Conservation (phyloP, 2,329 filamentous ascomycete species). For the Ascomycota sp. region DNA sequence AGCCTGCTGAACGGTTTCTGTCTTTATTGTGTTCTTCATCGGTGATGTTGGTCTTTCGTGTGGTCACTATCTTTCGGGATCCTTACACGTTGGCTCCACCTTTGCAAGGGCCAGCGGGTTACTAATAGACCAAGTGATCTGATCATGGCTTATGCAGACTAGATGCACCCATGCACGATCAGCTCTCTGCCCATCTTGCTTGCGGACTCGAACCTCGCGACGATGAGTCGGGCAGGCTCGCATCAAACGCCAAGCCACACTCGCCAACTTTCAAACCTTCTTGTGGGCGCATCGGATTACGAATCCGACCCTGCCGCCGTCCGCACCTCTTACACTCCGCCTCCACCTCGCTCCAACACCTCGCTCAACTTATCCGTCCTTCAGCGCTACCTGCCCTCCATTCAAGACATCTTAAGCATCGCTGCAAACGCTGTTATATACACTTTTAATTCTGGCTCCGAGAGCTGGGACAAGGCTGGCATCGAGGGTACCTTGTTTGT, state of each 20-base stretch:
- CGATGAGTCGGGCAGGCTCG: constrained; percentile 22
- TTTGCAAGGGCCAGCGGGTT: no score
- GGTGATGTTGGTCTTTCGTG: no score
- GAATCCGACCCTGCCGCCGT: constrained; percentile 39
- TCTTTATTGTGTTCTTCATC: no score
- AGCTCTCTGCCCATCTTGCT: no score
- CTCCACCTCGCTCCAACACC: constrained; percentile 49
- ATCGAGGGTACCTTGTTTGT: constrained; percentile 82
- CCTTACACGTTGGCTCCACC: no score
- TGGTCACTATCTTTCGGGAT: no score
- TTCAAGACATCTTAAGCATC: constrained; percentile 55
- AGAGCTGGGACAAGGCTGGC: constrained; percentile 66
- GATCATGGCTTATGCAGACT: no score
- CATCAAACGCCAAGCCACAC: constrained; percentile 18
- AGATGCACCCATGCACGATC: no score
- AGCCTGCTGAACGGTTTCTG: no score
- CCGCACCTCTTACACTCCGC: constrained; percentile 18
- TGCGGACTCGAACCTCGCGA: background rate
- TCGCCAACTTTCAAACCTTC: constrained; percentile 19
- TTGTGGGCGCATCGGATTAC: constrained; percentile 34
- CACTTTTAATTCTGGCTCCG: constrained; percentile 43
- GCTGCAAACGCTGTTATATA: constrained; percentile 79
- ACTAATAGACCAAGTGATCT: no score
- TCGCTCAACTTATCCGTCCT: constrained; percentile 78
- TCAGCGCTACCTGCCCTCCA: constrained; percentile 56